Evolutionary conservation across 345 rosid species (phyloP).

Genomic region (Pistacia vera): DNA sequence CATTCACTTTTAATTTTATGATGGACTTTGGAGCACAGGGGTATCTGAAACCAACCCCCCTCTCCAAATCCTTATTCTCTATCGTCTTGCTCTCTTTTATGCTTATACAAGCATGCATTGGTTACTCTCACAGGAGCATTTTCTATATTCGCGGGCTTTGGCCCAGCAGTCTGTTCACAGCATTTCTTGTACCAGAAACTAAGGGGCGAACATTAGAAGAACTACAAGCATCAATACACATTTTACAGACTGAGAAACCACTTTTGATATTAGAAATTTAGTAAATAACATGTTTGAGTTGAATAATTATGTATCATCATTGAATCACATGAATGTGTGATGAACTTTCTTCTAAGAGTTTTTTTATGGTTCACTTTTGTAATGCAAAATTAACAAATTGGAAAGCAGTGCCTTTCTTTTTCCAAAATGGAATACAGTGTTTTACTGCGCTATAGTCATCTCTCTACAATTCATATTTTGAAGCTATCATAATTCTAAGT

Average conservation of each 20-base stretch:
- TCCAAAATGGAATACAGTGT: neutral
- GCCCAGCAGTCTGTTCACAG: slow-evolving; percentile 15
- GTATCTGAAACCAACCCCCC: slow-evolving; percentile 17
- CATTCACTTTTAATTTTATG: slow-evolving; percentile 54
- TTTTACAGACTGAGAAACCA: neutral
- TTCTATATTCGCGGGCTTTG: slow-evolving; percentile 36
- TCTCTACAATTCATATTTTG: neutral
- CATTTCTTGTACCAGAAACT: slow-evolving; percentile 32
- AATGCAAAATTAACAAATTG: neutral
- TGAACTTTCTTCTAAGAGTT: too few relatives aligned
- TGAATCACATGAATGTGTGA: neutral
- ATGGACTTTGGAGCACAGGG: slow-evolving; percentile 48
- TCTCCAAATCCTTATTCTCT: neutral
- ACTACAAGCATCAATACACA: slow-evolving; percentile 26
- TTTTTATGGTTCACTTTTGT: neutral
- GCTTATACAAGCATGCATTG: neutral
- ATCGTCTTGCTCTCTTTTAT: neutral
- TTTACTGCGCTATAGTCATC: too few relatives aligned
- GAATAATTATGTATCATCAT: neutral
- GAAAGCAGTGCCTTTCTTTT: neutral
- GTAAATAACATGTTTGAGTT: neutral
- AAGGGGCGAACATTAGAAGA: slow-evolving; percentile 32
- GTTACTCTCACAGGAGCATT: slow-evolving; percentile 48
- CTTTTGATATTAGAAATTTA: neutral
- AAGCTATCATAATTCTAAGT: neutral